A percentile compares a stretch with the other conserved stretches of the same genome.
phyloP scores from a whole-genome alignment of 495 filamentous ascomycete genomes.

The Penicillium paxilli region DNA sequence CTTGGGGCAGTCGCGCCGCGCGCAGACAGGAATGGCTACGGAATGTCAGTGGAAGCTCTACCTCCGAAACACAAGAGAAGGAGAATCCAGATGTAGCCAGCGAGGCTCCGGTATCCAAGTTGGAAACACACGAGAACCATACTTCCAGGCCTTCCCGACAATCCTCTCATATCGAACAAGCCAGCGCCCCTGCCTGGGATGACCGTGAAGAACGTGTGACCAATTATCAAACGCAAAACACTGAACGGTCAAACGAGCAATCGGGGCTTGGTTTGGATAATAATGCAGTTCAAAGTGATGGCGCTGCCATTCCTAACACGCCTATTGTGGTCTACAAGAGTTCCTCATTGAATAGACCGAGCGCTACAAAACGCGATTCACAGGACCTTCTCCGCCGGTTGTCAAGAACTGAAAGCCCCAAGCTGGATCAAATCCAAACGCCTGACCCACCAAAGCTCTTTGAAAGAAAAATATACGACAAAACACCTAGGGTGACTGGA shows the following conservation, averaged over 20 bases:
- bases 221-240: slow-evolving; percentile 9
- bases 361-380: slow-evolving; percentile 55
- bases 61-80: slow-evolving; percentile 23
- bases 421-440: slow-evolving; percentile 23
- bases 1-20: slow-evolving; percentile 59
- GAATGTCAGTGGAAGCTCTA: slow-evolving; percentile 27
- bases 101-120: slow-evolving; percentile 6
- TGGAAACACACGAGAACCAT: slow-evolving; percentile 14
- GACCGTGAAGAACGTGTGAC: slow-evolving; percentile 22
- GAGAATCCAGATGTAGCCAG: slow-evolving; percentile 4
- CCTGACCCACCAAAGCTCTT: slow-evolving; percentile 48
- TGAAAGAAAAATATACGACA: slow-evolving; percentile 36
- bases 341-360: slow-evolving; percentile 32
- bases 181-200: slow-evolving; percentile 12
- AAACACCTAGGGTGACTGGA: slow-evolving; percentile 51
- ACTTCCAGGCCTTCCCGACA: slow-evolving; percentile 13
- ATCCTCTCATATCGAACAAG: slow-evolving; percentile 20
- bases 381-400: slow-evolving; percentile 65
- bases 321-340: slow-evolving; percentile 54
- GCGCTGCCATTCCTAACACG: slow-evolving; percentile 48
- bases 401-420: slow-evolving; percentile 58
- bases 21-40: slow-evolving; percentile 56
- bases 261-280: slow-evolving; percentile 22
- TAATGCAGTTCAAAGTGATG: slow-evolving; percentile 31
- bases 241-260: slow-evolving; percentile 11